A percentile compares a stretch with the other conserved stretches of the same genome.
These are phyloP conservation scores for Fusarium sp. DNA, from an alignment of 2,329 filamentous ascomycete species.

Conservation along the genomic window DNA sequence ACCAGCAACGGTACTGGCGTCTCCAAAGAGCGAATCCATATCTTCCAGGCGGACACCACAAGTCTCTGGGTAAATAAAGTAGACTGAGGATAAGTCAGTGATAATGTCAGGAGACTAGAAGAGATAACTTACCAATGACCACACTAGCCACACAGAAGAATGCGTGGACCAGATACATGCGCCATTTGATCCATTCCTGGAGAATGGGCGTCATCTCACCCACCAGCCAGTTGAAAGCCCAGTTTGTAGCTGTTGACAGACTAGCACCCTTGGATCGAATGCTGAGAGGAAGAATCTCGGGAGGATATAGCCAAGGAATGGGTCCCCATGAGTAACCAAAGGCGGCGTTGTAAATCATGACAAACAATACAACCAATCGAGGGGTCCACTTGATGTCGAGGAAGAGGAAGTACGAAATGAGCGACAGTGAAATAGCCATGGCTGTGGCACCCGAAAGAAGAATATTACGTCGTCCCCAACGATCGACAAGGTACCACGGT, in stretches of 20 bases:
- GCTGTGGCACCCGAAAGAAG: conserved; percentile 88
- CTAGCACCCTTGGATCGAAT: conserved; percentile 97
- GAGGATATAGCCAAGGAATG: conserved; percentile 97
- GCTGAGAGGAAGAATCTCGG: conserved; percentile 96
- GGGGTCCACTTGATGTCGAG: conserved; percentile 84
- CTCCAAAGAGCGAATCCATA: conserved; percentile 95
- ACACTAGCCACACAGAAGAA: conserved; percentile 98
- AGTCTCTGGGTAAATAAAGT: conserved; percentile 97
- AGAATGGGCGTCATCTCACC: conserved; percentile 94
- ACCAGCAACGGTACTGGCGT: conserved; percentile 82
- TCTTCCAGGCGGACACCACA: conserved; percentile 95
- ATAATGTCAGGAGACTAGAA: conserved; percentile 18
- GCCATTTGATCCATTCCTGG: conserved; percentile 92
- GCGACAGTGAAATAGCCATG: conserved; percentile 88
- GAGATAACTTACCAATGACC: conserved; percentile 84
- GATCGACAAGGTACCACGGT: conserved; percentile 96
- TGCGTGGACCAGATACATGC: conserved; percentile 92
- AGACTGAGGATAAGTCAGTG: conserved; percentile 70
- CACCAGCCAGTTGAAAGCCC: conserved; percentile 98
- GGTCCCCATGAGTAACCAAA: conserved; percentile 97
- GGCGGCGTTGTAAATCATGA: conserved; percentile 98
- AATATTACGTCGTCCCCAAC: conserved; percentile 89
- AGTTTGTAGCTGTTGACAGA: conserved; percentile 95
- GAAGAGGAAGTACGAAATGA: conserved; percentile 96
- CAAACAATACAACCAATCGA: conserved; percentile 87